A percentile compares a stretch with the other conserved stretches of the same genome.
Evolutionary conservation across 805 yeast species (phyloP).

Genomic region (Torulaspora maleeae): DNA sequence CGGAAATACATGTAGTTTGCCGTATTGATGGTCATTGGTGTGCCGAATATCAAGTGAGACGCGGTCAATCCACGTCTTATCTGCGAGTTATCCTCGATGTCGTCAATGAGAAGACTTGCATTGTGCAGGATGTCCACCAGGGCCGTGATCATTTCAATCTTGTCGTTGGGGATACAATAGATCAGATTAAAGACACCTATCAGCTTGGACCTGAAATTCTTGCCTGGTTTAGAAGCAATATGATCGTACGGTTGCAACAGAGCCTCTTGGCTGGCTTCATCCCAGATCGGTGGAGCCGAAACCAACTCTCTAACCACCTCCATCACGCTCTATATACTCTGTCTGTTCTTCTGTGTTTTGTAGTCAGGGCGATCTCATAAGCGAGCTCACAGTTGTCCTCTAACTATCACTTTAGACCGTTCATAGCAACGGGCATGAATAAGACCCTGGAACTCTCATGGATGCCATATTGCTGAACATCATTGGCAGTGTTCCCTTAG

Average conservation of each 20-base stretch:
- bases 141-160: slow-evolving; percentile 40
- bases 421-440: neutral
- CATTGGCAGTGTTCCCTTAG: slow-evolving; percentile 37
- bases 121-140: slow-evolving; percentile 60
- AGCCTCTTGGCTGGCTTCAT: slow-evolving; percentile 27
- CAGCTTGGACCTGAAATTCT: slow-evolving; percentile 47
- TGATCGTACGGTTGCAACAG: slow-evolving; percentile 47
- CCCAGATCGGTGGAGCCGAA: slow-evolving; percentile 28
- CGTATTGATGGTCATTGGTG: slow-evolving; percentile 74
- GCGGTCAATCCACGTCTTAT: slow-evolving; percentile 74
- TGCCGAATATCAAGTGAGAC: slow-evolving; percentile 73
- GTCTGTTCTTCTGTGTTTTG: neutral
- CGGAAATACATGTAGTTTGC: slow-evolving; percentile 78
- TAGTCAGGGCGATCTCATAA: neutral
- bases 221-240: slow-evolving; percentile 49
- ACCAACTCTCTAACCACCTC: slow-evolving; percentile 13
- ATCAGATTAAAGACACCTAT: slow-evolving; percentile 52
- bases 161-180: slow-evolving; percentile 40
- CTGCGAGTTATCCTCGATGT: slow-evolving; percentile 74
- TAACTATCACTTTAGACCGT: neutral
- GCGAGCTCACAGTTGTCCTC: slow-evolving; percentile 1
- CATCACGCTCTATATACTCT: neutral
- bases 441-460: slow-evolving; percentile 14
- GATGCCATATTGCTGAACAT: slow-evolving; percentile 30
- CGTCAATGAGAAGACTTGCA: slow-evolving; percentile 72